Base-by-base conservation (phyloP, 768 basidiomycete genomes). In the Rhodocollybia butyracea region DNA sequence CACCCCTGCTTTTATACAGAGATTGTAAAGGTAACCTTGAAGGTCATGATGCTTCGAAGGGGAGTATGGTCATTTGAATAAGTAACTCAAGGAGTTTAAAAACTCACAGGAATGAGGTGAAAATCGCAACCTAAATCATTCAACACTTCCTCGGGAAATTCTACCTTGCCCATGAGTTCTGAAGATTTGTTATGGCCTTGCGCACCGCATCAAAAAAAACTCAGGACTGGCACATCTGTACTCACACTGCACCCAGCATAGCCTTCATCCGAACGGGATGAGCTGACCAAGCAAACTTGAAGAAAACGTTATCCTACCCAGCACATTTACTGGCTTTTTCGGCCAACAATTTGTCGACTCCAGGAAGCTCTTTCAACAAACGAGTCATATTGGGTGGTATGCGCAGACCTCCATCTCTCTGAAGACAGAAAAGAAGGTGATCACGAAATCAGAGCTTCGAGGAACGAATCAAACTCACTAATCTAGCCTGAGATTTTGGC, bases 311-410 rank as follows among this genome's bases (percentile, higher is more conserved):
- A 54, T 36, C 52, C 12, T 27, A 54, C 52, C 39, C 52, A 17
- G 26, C 34, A 26, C 40, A 30, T 51, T 26, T 39, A 11, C 27
- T 46, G 21, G 41, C 56, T 27, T 57, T 46, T 1, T 22, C 15
- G 19, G 15, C 30, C 29, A 60, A 26, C 19, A 60, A 29, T 11
- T 24, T 39, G 5, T 11, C 41, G 30, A 47, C 26, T 24, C 56
- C 56, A 3, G 58, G 58, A 0, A 59, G 45, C 17, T 50, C 45
- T 31, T 60, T 22, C 12, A 60, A 30, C 29, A 57, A 34, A 2
- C 56, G 55, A 27, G 59, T 54, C 55, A 60, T 60, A 47, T 60
- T 60, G 2, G 59, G 59, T 2, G 59, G 59, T 11, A 60, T 39
- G 5, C 58, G 41, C 3, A 59, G 42, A 4, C 58, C 58, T 11